Evolutionary conservation across 257 asterid species (phyloP).

Genomic region (Cruciata laevipes): DNA sequence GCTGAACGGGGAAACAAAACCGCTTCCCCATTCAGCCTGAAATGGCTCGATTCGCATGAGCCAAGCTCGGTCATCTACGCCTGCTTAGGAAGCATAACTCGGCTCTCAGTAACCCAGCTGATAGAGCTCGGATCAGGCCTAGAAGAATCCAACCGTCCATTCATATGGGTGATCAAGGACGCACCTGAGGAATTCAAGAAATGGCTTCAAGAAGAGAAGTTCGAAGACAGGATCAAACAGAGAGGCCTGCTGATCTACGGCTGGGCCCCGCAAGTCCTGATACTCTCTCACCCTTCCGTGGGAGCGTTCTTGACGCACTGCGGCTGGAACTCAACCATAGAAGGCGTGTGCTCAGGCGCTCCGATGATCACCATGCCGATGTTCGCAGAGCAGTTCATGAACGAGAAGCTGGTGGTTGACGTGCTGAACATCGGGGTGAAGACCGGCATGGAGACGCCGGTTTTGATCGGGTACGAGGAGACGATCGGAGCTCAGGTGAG

Average conservation of each 20-base stretch:
- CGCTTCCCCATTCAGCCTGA: conserved; percentile 17
- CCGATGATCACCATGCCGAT: conserved; percentile 59
- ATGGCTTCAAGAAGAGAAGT: conserved; percentile 36
- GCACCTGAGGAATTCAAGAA: conserved; percentile 23
- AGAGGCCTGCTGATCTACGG: conserved; percentile 38
- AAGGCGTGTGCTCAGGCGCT: conserved; percentile 44
- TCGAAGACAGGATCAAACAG: conserved; percentile 32
- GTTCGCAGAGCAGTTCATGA: conserved; percentile 56
- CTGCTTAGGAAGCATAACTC: conserved; percentile 49
- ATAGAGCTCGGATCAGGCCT: conserved; percentile 41
- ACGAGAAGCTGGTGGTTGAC: conserved; percentile 42
- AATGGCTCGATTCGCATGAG: conserved; percentile 31
- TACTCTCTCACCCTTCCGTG: conserved; percentile 41
- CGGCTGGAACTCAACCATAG: conserved; percentile 62
- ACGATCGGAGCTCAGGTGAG: conserved; percentile 24
- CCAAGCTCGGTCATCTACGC: conserved; percentile 32
- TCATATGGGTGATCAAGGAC: conserved; percentile 39
- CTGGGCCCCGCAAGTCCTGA: conserved; percentile 56
- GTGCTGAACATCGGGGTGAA: conserved; percentile 39
- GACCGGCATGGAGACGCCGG: conserved; percentile 36
- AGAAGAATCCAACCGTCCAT: conserved; percentile 33
- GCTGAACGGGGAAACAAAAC: conserved; percentile 40
- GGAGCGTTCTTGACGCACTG: conserved; percentile 62
- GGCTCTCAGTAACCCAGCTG: conserved; percentile 27
- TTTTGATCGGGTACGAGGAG: conserved; percentile 33